Evolutionary conservation across 371 early-diverging fungal genomes (phyloP).

Genomic region (Mucor velutinosus): DNA sequence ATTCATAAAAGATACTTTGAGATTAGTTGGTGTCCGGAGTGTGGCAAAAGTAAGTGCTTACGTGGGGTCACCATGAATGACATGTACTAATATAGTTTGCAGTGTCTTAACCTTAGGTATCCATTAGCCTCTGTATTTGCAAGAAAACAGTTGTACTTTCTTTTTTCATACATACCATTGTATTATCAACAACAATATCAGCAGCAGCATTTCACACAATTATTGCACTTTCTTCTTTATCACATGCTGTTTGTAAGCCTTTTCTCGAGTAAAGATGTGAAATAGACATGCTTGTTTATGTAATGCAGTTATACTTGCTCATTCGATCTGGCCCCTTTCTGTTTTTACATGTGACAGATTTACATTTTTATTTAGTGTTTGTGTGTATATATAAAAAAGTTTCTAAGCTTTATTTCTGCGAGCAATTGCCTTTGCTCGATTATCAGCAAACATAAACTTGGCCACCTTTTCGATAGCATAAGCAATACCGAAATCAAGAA

Average conservation of each 20-base stretch:
- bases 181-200: neutral
- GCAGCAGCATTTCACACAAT: neutral
- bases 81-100: neutral
- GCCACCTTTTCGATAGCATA: slow-evolving; percentile 68
- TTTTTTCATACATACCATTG: neutral
- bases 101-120: neutral
- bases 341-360: neutral
- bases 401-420: slow-evolving; percentile 26
- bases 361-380: neutral
- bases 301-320: neutral
- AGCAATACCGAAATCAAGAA: slow-evolving; percentile 73
- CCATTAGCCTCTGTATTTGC: too few species aligned
- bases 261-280: neutral
- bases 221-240: neutral
- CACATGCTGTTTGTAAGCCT: neutral
- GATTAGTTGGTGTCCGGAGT: slow-evolving; percentile 48
- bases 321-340: neutral
- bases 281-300: neutral
- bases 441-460: slow-evolving; percentile 70
- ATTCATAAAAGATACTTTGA: slow-evolving; percentile 43
- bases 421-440: slow-evolving; percentile 68
- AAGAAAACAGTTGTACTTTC: neutral
- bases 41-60: slow-evolving; percentile 24
- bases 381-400: neutral
- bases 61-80: neutral